Conservation (phyloP, 306 rosid genomes). For the Casuarina cunninghamiana region DNA sequence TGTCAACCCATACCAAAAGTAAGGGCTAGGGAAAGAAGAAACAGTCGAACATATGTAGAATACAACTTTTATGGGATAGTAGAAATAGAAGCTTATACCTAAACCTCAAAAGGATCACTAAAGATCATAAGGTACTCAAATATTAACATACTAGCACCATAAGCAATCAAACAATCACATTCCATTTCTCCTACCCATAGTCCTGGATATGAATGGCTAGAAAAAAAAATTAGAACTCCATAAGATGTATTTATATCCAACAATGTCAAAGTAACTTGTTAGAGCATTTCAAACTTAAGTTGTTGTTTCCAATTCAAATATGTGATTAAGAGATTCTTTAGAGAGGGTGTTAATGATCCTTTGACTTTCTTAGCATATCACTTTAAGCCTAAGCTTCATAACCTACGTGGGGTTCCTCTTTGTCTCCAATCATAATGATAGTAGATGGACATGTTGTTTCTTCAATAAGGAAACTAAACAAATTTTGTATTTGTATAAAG, state of each 20-base stretch:
- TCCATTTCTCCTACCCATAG: constrained; percentile 98
- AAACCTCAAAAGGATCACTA: constrained; percentile 92
- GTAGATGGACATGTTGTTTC: too few species aligned
- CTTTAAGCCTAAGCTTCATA: too few species aligned
- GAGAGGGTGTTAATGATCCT: too few species aligned
- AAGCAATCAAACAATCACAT: constrained; percentile 92
- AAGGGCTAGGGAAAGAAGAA: background rate
- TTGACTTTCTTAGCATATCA: too few species aligned
- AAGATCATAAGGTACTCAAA: constrained; percentile 88
- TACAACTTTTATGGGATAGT: background rate
- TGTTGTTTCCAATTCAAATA: too few species aligned
- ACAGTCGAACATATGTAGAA: background rate
- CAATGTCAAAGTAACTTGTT: constrained; percentile 7
- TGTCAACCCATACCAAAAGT: background rate
- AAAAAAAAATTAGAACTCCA: background rate
- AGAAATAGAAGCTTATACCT: constrained; percentile 44
- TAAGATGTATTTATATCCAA: background rate
- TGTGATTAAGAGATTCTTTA: too few species aligned
- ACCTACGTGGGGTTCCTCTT: too few species aligned
- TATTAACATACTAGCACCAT: constrained; percentile 95
- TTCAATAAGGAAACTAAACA: too few species aligned
- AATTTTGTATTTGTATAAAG: too few species aligned
- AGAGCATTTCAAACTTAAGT: too few species aligned
- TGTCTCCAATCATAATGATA: too few species aligned
- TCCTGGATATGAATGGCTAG: constrained; percentile 44